Percentiles rank a stretch among this genome's conserved stretches.
phyloP scores from a whole-genome alignment of 371 early-diverging fungal species.

The Coemansia sp. region DNA sequence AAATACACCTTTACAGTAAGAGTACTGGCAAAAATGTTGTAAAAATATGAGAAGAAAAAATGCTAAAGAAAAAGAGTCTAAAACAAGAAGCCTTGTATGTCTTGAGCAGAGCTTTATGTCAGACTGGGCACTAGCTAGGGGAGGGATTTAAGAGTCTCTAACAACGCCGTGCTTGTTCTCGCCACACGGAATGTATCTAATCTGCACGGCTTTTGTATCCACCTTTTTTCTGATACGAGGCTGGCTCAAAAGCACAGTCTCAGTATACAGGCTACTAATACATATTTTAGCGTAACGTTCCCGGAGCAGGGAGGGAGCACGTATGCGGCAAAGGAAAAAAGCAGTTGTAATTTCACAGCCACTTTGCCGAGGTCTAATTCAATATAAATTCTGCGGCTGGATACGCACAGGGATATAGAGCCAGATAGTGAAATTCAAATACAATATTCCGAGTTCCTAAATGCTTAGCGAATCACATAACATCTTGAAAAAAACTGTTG shows the following conservation, averaged over 20 bases:
- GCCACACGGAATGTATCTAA: neutral
- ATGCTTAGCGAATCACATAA: neutral
- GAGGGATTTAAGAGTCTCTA: neutral
- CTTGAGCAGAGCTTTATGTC: neutral
- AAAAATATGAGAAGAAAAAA: conserved; percentile 1
- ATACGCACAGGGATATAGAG: neutral
- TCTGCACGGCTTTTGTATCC: conserved; percentile 1
- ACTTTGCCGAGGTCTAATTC: neutral
- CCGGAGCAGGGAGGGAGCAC: neutral
- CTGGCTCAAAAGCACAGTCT: conserved; percentile 2
- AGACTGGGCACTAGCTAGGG: neutral
- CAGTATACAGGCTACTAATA: neutral
- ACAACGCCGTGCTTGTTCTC: conserved; percentile 3
- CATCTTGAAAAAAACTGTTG: neutral
- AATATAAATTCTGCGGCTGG: neutral
- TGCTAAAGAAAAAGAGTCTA: neutral
- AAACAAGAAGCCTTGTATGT: neutral
- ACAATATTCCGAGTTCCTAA: neutral
- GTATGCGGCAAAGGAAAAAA: neutral
- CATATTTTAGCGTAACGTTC: neutral
- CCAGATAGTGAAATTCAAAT: neutral
- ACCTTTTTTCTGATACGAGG: neutral
- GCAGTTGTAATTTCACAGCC: conserved; percentile 4
- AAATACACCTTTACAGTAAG: conserved; percentile 4
- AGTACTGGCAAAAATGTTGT: neutral